Evolutionary conservation across 768 basidiomycete species (phyloP).

Genomic region (Sistotremastrum suecicum): DNA sequence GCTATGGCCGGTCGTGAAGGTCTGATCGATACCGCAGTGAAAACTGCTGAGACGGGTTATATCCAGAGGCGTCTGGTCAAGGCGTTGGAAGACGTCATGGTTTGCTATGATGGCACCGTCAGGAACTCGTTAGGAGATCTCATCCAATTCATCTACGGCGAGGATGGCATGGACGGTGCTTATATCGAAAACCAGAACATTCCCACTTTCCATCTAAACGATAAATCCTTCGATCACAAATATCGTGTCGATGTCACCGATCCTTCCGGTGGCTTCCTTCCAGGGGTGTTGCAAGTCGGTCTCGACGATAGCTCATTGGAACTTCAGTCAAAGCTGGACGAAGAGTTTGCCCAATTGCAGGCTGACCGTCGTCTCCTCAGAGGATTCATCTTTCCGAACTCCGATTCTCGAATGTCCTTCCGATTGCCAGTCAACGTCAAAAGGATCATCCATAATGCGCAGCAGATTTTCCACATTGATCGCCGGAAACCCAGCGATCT

Average conservation of each 20-base stretch:
- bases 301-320: constrained; percentile 75
- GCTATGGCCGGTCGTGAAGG: constrained; percentile 99
- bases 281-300: constrained; percentile 72
- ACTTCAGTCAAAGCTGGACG: constrained; percentile 74
- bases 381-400: constrained; percentile 69
- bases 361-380: constrained; percentile 73
- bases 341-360: constrained; percentile 48
- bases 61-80: constrained; percentile 98
- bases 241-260: constrained; percentile 95
- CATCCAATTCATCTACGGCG: constrained; percentile 92
- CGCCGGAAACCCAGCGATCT: constrained; percentile 86
- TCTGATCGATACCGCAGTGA: constrained; percentile 97
- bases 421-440: constrained; percentile 92
- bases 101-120: constrained; percentile 95
- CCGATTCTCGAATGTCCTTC: constrained; percentile 55
- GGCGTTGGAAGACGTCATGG: constrained; percentile 93
- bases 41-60: constrained; percentile 98
- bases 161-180: constrained; percentile 98
- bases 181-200: constrained; percentile 94
- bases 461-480: constrained; percentile 96
- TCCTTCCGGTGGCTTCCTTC: constrained; percentile 62
- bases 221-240: constrained; percentile 76
- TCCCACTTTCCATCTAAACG: constrained; percentile 71
- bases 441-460: constrained; percentile 90
- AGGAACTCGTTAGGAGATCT: constrained; percentile 95